These are phyloP conservation scores for Ormosia semicastrata DNA, from an alignment of 306 rosid genomes.

Conservation along the genomic window DNA sequence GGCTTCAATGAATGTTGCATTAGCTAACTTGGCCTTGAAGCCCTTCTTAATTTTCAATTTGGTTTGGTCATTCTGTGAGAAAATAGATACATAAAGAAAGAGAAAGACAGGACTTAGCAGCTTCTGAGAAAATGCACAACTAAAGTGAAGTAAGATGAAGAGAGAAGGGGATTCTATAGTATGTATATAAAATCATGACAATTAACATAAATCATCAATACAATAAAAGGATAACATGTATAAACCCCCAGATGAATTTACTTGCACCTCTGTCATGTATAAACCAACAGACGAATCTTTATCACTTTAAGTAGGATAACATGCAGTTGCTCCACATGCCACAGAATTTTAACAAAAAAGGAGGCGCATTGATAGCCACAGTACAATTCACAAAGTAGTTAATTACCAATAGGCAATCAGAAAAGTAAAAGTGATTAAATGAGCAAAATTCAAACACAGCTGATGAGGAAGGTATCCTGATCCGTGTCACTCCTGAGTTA, in stretches of 20 bases:
- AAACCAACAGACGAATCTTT: neutral
- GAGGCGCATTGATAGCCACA: neutral
- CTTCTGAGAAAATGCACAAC: conserved; percentile 5
- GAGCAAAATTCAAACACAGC: neutral
- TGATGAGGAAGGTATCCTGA: neutral
- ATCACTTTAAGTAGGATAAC: neutral
- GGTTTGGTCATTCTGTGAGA: conserved; percentile 3
- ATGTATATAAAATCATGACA: conserved; percentile 41
- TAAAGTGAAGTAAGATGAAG: neutral
- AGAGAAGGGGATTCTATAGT: conserved; percentile 28
- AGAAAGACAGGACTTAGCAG: neutral
- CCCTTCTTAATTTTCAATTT: conserved; percentile 14
- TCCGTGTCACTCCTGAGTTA: neutral
- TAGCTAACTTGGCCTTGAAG: neutral
- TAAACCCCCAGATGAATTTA: no score
- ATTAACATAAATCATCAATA: conserved; percentile 36
- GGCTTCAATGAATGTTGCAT: neutral
- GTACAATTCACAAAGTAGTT: neutral
- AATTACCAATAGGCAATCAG: neutral
- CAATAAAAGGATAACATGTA: conserved; percentile 38
- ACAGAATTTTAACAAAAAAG: neutral
- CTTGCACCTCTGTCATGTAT: neutral
- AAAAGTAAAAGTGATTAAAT: neutral
- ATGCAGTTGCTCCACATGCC: neutral
- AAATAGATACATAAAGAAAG: neutral